Evolutionary conservation across 2,329 filamentous ascomycete genomes (phyloP).

Genomic region (Tolypocladium endophyticum): DNA sequence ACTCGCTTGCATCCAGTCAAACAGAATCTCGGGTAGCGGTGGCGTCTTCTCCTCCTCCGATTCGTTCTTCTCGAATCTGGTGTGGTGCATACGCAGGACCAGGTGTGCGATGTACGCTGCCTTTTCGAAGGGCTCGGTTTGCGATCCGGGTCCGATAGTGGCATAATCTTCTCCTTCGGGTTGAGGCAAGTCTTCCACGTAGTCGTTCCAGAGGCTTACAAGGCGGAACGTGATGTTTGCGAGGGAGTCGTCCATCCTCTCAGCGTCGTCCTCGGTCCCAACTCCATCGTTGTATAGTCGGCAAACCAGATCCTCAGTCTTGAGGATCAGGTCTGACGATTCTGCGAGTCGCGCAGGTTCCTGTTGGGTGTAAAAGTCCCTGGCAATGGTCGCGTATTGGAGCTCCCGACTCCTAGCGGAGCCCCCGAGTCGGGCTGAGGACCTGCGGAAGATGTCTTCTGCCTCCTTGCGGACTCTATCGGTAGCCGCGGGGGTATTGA

Average conservation of each 20-base stretch:
- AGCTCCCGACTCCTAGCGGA: conserved; percentile 41
- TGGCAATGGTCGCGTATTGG: conserved; percentile 60
- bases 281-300: conserved; percentile 54
- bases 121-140: conserved; percentile 57
- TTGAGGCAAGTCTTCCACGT: conserved; percentile 36
- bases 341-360: conserved; percentile 55
- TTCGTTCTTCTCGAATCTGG: conserved; percentile 30
- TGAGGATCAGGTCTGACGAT: conserved; percentile 58
- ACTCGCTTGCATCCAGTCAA: conserved; percentile 71
- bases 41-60: conserved; percentile 28
- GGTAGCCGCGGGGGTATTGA: conserved; percentile 44
- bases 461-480: conserved; percentile 43
- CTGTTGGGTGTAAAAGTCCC: conserved; percentile 50
- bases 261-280: conserved; percentile 42
- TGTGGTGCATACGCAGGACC: conserved; percentile 69
- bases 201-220: conserved; percentile 44
- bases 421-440: conserved; percentile 32
- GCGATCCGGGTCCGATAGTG: conserved; percentile 54
- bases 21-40: conserved; percentile 64
- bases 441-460: conserved; percentile 44
- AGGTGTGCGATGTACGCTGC: conserved; percentile 71
- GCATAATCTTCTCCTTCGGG: conserved; percentile 43
- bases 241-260: conserved; percentile 45
- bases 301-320: conserved; percentile 62
- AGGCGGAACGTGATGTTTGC: conserved; percentile 42